phyloP scores from a whole-genome alignment of 805 yeast species.

The Starmerella stigmatis region DNA sequence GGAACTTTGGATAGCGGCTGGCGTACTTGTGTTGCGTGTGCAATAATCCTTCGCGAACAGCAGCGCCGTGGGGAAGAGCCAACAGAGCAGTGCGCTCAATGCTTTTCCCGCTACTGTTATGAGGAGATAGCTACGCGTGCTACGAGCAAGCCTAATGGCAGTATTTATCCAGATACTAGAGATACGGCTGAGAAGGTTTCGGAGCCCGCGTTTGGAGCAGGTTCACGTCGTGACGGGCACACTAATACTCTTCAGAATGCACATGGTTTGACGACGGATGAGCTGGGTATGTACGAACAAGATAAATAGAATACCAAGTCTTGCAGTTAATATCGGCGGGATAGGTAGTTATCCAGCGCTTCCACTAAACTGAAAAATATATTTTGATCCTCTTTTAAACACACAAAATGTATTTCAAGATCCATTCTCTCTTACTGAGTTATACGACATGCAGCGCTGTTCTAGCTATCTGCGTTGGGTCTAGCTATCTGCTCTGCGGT shows the following conservation, averaged over 20 bases:
- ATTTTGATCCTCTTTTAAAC: too few relatives aligned
- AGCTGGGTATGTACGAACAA: background rate
- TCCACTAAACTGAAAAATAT: too few relatives aligned
- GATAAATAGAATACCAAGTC: too few relatives aligned
- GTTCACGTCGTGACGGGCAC: background rate
- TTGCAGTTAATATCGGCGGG: too few relatives aligned
- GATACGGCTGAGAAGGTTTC: background rate
- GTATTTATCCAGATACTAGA: background rate
- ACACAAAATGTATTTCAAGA: too few relatives aligned
- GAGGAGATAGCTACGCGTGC: background rate
- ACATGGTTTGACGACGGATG: background rate
- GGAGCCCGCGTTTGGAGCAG: background rate
- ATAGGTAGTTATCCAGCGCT: too few relatives aligned
- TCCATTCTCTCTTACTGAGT: too few relatives aligned
- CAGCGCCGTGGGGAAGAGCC: slow-evolving; percentile 51
- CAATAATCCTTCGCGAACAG: slow-evolving; percentile 60
- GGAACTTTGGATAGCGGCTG: slow-evolving; percentile 53
- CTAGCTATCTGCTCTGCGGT: background rate
- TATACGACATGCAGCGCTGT: too few relatives aligned
- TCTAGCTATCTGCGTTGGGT: background rate
- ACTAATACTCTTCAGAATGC: background rate
- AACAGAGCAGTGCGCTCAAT: slow-evolving; percentile 52
- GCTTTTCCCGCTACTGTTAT: slow-evolving; percentile 54
- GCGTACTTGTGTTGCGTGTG: slow-evolving; percentile 66
- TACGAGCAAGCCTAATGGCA: background rate